Evolutionary conservation across 2,329 filamentous ascomycete species (phyloP).

Genomic region (Dactylellina cionopaga): DNA sequence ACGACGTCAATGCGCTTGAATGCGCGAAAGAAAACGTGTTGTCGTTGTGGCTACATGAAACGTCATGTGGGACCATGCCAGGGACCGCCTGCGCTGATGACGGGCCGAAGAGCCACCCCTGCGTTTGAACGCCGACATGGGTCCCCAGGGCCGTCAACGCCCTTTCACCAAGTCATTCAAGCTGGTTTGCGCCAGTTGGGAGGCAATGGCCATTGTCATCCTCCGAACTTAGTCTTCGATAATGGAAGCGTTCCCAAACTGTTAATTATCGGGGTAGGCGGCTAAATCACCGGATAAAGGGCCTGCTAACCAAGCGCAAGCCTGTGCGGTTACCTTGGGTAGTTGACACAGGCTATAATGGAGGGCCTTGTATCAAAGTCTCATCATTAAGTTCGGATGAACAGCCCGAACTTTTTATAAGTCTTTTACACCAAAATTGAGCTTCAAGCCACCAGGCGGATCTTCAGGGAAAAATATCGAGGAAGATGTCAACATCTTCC

Average conservation of each 20-base stretch:
- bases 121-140: slow-evolving; percentile 43
- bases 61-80: slow-evolving; percentile 41
- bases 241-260: slow-evolving; percentile 11
- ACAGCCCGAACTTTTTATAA: slow-evolving; percentile 28
- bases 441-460: slow-evolving; percentile 4
- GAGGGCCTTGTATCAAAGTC: background rate
- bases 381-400: slow-evolving; percentile 38
- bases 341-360: slow-evolving; percentile 35
- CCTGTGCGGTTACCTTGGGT: slow-evolving; percentile 31
- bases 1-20: background rate
- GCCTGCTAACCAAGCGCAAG: slow-evolving; percentile 25
- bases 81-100: slow-evolving; percentile 49
- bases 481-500: slow-evolving; percentile 11
- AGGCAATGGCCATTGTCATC: slow-evolving; percentile 1
- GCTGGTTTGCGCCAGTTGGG: background rate
- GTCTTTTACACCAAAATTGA: slow-evolving; percentile 5
- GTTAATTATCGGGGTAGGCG: slow-evolving; percentile 19
- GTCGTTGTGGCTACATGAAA: slow-evolving; percentile 39
- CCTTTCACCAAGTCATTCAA: background rate
- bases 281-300: slow-evolving; percentile 46
- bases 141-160: background rate
- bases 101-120: slow-evolving; percentile 52
- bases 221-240: background rate
- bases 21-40: slow-evolving; percentile 11
- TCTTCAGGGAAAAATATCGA: slow-evolving; percentile 25